phyloP scores from a whole-genome alignment of 2,329 filamentous ascomycete species.

The Hawksworthiomyces lignivorus region DNA sequence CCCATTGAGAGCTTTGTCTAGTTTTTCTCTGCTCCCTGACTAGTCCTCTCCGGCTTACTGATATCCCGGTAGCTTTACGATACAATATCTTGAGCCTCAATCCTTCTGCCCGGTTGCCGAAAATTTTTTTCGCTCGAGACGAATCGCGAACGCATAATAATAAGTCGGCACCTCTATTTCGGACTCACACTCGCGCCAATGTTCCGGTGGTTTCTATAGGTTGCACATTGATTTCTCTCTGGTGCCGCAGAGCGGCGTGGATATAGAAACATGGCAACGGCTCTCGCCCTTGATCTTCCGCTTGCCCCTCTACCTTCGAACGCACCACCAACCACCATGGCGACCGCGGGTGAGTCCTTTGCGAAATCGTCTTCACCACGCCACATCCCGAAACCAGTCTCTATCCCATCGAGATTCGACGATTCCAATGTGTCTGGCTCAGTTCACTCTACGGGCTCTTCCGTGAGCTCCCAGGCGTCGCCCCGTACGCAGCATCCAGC shows the following conservation, averaged over 20 bases:
- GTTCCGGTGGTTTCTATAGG: constrained; percentile 28
- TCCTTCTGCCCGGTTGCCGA: too few relatives aligned
- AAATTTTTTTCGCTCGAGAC: too few relatives aligned
- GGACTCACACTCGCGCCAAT: constrained; percentile 28
- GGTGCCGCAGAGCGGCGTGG: constrained; percentile 42
- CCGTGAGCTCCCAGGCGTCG: constrained; percentile 25
- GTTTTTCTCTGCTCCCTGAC: constrained; percentile 2
- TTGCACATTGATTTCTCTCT: constrained; percentile 31
- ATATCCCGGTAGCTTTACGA: constrained; percentile 2
- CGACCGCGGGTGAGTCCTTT: constrained; percentile 9
- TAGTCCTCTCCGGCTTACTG: too few relatives aligned
- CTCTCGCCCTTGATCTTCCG: constrained; percentile 16
- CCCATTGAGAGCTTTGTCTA: neutral
- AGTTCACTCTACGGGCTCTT: constrained; percentile 15
- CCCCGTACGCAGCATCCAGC: constrained; percentile 24
- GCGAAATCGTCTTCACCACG: constrained; percentile 15
- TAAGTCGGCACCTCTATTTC: too few relatives aligned
- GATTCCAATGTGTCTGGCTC: constrained; percentile 8
- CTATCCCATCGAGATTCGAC: constrained; percentile 22
- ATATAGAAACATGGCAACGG: constrained; percentile 25
- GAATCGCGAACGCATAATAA: too few relatives aligned
- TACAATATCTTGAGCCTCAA: too few relatives aligned
- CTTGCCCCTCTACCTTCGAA: neutral
- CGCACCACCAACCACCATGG: neutral
- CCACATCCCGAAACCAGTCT: constrained; percentile 19